Base-by-base conservation (phyloP, 495 filamentous ascomycete species). In the Podospora didyma region DNA sequence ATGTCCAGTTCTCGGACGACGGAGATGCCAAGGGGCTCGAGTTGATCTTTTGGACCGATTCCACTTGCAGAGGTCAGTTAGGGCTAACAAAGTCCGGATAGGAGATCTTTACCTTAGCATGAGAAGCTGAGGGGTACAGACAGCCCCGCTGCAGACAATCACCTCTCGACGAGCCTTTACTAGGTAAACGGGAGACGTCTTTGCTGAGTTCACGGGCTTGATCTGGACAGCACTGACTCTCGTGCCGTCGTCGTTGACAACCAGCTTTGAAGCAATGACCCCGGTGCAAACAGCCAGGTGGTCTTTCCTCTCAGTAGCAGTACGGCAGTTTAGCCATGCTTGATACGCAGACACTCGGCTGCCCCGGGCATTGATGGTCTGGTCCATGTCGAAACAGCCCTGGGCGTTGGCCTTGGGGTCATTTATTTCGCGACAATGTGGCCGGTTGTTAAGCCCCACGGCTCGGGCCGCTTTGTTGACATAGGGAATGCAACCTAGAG, bases 21-120 rank as follows among this genome's bases (percentile, higher is more conserved):
- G 9, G 82, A 79, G 47, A 93, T 90, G 3, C 72, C 76, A 45
- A 89, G 75, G 7, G 69, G 66, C 11, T 74, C 65, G 17, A 92
- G 82, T 14, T 56, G 28, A 0, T 55, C 47, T 37, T 17, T 45
- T 2, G 63, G 66, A 0, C 64, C 66, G 21, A 69, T 64, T n/a
- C 66, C 66, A 47, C 66, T 63, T 9, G 24, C 23, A n/a, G n/a
- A n/a, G n/a, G 19, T 4, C 11, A 26, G 19, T 1, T 19, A 22
- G 37, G 17, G 3, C 34, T 21, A 21, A n/a, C 26, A 23, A 39
- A 19, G 17, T 21, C 2, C 7, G 3, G 3, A n/a, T 5, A 14
- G 41, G 3, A 10, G 7, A 6, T 11, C 12, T 2, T 44, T 51
- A 61, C 59, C 59, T 66, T 0, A 64, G 55, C 63, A 67, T 58